phyloP scores from a whole-genome alignment of 352 stramenopile species.

The Thraustochytrium sp. region DNA sequence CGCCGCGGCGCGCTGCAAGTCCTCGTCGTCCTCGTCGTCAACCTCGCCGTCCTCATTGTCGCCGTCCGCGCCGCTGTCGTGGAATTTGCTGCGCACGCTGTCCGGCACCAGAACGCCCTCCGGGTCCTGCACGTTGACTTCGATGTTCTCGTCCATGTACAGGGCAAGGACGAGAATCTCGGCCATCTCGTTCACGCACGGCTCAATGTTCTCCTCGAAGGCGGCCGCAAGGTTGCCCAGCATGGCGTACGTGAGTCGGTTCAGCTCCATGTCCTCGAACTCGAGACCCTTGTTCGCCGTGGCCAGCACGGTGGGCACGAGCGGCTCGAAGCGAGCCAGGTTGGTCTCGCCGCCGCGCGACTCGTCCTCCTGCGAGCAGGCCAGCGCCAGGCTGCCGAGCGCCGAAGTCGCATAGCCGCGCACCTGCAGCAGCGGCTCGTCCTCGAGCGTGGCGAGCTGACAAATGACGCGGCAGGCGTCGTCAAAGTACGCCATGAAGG shows the following conservation, averaged over 20 bases:
- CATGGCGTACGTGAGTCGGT: background rate
- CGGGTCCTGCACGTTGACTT: conserved; percentile 12
- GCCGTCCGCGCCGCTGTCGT: background rate
- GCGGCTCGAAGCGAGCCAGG: conserved; percentile 3
- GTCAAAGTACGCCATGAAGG: conserved; percentile 40
- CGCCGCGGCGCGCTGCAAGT: background rate
- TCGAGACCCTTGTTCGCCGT: conserved; percentile 17
- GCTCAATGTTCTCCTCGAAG: background rate
- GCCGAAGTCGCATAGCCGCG: background rate
- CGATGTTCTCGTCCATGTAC: background rate
- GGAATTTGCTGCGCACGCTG: conserved; percentile 7
- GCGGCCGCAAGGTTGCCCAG: background rate
- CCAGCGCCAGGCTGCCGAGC: background rate
- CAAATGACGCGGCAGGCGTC: background rate
- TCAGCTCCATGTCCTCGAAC: conserved; percentile 41
- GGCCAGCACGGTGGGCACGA: background rate
- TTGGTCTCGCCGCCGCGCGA: background rate
- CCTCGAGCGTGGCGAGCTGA: background rate
- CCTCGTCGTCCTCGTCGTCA: background rate
- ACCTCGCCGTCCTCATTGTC: background rate
- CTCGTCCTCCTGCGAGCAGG: background rate
- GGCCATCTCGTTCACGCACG: background rate
- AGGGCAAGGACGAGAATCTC: background rate
- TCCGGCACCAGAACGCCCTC: conserved; percentile 27
- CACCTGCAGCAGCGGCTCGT: conserved; percentile 10